Evolutionary conservation across 441 rosid species (phyloP).

Genomic region (Geranium incanum): DNA sequence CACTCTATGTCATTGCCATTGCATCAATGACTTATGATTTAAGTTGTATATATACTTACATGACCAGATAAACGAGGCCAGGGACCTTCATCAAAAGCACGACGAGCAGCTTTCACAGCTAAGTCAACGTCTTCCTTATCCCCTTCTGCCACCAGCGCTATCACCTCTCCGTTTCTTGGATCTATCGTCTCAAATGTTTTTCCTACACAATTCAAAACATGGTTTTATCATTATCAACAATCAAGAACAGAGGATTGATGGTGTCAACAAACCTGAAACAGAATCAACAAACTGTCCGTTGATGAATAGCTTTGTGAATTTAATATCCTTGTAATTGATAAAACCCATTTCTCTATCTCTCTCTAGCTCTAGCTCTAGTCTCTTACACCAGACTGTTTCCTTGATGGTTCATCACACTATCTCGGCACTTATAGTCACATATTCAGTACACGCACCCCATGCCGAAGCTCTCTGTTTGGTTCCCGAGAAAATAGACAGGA

Average conservation of each 20-base stretch:
- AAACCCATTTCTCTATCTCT: not conserved
- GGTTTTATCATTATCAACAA: not conserved
- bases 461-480: not conserved
- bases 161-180: slow-evolving; percentile 57
- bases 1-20: too few species aligned
- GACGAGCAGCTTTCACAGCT: slow-evolving; percentile 75
- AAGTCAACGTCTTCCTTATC: slow-evolving; percentile 58
- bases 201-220: slow-evolving; percentile 22
- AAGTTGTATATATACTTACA: slow-evolving; percentile 28
- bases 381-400: not conserved
- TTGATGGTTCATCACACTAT: not conserved
- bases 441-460: not conserved
- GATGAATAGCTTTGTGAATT: not conserved
- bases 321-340: not conserved
- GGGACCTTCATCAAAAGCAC: slow-evolving; percentile 71
- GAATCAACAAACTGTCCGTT: not conserved
- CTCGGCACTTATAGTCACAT: not conserved
- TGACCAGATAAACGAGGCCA: slow-evolving; percentile 76
- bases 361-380: not conserved
- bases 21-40: too few species aligned
- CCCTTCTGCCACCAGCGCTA: slow-evolving; percentile 51
- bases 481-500: not conserved
- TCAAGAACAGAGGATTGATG: not conserved
- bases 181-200: slow-evolving; percentile 63
- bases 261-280: not conserved